Base-by-base conservation (phyloP, 176 grass and related monocot species). In the Rhipidocladum racemiflorum region DNA sequence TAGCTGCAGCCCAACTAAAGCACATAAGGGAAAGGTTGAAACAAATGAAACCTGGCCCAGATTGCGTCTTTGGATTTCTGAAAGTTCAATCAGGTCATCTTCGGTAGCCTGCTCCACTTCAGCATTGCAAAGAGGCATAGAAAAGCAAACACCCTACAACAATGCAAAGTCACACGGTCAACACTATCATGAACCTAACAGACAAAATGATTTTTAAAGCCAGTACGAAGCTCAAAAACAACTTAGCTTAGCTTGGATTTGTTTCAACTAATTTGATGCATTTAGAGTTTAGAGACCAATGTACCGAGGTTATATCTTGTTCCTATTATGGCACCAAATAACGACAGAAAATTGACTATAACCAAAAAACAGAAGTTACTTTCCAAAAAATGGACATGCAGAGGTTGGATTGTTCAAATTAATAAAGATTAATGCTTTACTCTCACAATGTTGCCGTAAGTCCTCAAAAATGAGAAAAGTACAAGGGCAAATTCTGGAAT, bases 41-140 rank as follows among this genome's bases (percentile, higher is more conserved):
- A 35, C 3, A 62, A 65, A 76, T 46, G n/a, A 84, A 87, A 98
- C 95, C 92, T 98, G 88, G 56, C 95, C 92, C 27, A 98, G 63
- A 69, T 95, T 91, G 75, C 29, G 89, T 87, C 79, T 95, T 90
- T 90, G 83, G 34, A 95, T 93, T 89, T 98, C 92, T 81, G 87
- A 93, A 56, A 95, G 87, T 75, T 95, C 92, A 48, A 89, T 90
- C 75, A 98, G 82, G 65, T 97, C 95, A 76, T 94, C 95, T 20
- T 92, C 95, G 65, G 51, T 91, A 81, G 82, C 78, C 70, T 98
- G 84, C 65, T 95, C 90, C 42, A 89, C 87, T 92, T 98, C 92
- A 57, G 86, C 32, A 6, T 73, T 85, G 74, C 87, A 93, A 85
- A 95, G 90, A 81, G 95, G 92, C 92, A 98, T 98, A 18, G 86